Conservation (phyloP, 495 filamentous ascomycete genomes). For the Chlorociboria aeruginascens region DNA sequence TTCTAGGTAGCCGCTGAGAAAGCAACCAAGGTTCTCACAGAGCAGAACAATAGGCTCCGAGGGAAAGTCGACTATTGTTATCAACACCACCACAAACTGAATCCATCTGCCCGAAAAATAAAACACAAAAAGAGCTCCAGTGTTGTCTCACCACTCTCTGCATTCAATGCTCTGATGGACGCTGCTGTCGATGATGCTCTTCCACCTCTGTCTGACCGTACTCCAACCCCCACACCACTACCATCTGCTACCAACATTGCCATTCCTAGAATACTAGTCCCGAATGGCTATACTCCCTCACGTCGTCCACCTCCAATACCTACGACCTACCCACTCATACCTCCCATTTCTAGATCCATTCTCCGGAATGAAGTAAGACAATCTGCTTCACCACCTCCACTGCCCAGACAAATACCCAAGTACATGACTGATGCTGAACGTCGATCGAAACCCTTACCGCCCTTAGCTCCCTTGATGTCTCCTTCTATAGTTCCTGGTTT, state of each 20-base stretch:
- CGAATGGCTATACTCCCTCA: not conserved
- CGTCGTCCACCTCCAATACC: not conserved
- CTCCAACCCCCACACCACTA: not conserved
- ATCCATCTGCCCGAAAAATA: too few species aligned
- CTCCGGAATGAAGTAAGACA: conserved; percentile 1
- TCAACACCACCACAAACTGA: conserved; percentile 1
- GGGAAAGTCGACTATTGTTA: conserved; percentile 8
- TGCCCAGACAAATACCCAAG: not conserved
- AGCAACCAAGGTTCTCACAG: conserved; percentile 5
- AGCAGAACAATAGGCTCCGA: conserved; percentile 11
- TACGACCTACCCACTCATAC: not conserved
- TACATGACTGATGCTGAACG: conserved; percentile 4
- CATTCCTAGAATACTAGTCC: not conserved
- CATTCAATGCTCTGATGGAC: conserved; percentile 3
- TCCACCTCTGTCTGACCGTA: not conserved
- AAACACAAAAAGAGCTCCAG: conserved; percentile 9
- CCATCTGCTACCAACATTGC: not conserved
- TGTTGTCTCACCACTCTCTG: conserved; percentile 2
- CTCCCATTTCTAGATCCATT: conserved; percentile 3
- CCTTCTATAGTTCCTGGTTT: conserved; percentile 5
- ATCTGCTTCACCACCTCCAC: not conserved
- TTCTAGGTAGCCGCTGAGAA: conserved; percentile 15
- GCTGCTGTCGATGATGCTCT: not conserved
- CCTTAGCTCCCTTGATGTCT: conserved; percentile 4
- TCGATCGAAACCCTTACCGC: conserved; percentile 9